Base-by-base conservation (phyloP, 148 eudicot genomes). In the Persicaria maculosa region DNA sequence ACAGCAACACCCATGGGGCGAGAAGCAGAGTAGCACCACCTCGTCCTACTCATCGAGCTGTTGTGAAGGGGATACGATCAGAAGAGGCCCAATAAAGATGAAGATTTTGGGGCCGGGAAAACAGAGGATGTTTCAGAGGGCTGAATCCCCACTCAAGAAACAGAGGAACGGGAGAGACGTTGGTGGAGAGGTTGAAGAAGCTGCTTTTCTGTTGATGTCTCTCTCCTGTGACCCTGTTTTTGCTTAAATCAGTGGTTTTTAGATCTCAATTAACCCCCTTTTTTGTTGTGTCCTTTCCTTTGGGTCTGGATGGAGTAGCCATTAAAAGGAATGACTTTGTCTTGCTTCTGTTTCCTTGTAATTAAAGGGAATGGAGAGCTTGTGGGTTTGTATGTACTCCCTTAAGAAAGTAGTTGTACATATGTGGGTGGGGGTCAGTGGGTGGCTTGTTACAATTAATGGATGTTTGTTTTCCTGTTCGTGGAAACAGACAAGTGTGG, bases 81-180 rank as follows among this genome's bases (percentile, higher is more conserved):
- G 75, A 54, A 68, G 79, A 14, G 78, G 75, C 15, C 22, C 62
- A 11, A 50, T 79, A 78, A 83, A 79, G 76, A 74, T 64, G 73
- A 79, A 73, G 76, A 68, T 78, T 75, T n/a, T 79, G 50, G 76
- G 59, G 45, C 44, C 31, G 22, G 74, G 75, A 12, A 77, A 82
- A 1, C 75, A 76, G 55, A 69, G 77, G 77, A 54, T 69, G 50
- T 74, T 74, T 55, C 22, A 73, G 6, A 73, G 68, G 31, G 64
- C n/a, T 6, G 48, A 58, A 3, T 58, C 54, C 1, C 70, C 70
- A 14, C 7, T 74, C 7, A 82, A 84, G 77, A 88, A 62, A 72
- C 80, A 74, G 52, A 79, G 80, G 44, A 83, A 77, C 58, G 48
- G 48, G 4, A 50, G 44, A 50, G 75, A 68, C 36, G 47, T 12